Evolutionary conservation across 306 rosid species (phyloP), one percentile per base, ranked within the genome.

Genomic region (Lablab purpureus): DNA sequence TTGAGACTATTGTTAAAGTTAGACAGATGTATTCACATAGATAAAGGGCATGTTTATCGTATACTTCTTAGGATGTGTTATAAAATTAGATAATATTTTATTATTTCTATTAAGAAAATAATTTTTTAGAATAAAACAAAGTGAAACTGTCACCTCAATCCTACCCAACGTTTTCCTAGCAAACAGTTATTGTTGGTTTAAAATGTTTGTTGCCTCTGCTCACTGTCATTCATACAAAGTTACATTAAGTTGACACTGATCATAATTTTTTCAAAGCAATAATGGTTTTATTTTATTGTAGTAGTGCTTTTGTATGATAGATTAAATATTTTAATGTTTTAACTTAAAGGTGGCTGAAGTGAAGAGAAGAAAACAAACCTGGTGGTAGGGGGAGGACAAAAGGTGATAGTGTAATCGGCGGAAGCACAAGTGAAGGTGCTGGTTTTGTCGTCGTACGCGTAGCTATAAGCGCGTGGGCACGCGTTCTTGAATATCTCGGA

Each of bases 401-500:
- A 94, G 0, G 94, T 92, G 62, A 94, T 85, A 5, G 75, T 66
- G 55, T 94, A 94, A 83, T 90, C 92, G 0, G 90, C 97, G 4
- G 77, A 25, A 0, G 91, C 89, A 49, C 98, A 94, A 4, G 98
- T 92, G 78, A 92, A 94, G 2, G 98, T 94, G 59, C 94, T 92
- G 1, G 94, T 85, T 71, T 70, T 82, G 9, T 94, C 98, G 50
- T 94, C 98, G 23, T 92, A 94, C 2, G 98, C 98, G 63, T 94
- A 92, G 79, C 98, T 94, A 70, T 92, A 94, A 0, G 98, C 97
- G 19, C 90, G 89, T 74, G 98, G 97, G 84, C 98, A 94, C 0
- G 94, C 94, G n/a, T 3, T 88, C 84, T 94, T 94, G 77, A 94
- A 94, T 2, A 88, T 46, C 85, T 80, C 65, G 0, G 98, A 91